phyloP scores from a whole-genome alignment of 495 filamentous ascomycete genomes.

The Sporormia fimetaria region DNA sequence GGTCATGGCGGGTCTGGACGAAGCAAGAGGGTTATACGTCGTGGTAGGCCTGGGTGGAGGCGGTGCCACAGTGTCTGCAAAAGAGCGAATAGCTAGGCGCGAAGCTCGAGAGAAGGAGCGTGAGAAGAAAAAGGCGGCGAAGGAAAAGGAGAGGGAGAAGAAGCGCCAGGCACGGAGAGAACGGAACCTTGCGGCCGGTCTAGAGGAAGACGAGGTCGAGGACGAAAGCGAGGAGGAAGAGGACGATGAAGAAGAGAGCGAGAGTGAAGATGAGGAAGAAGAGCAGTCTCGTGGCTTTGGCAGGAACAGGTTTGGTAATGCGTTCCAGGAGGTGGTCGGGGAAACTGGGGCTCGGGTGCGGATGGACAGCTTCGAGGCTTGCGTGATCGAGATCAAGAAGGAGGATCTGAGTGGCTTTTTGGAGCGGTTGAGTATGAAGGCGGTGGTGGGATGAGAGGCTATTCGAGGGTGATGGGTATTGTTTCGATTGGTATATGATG shows the following conservation, averaged over 20 bases:
- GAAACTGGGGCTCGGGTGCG: slow-evolving; percentile 83
- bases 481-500: not conserved
- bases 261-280: slow-evolving; percentile 50
- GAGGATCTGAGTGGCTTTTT: slow-evolving; percentile 88
- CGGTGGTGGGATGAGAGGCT: slow-evolving; percentile 60
- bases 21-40: slow-evolving; percentile 75
- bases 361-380: slow-evolving; percentile 95
- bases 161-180: slow-evolving; percentile 33
- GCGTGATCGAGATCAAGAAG: slow-evolving; percentile 91
- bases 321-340: slow-evolving; percentile 88
- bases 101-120: slow-evolving; percentile 48
- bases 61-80: slow-evolving; percentile 52
- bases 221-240: slow-evolving; percentile 48
- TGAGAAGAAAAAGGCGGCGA: slow-evolving; percentile 47
- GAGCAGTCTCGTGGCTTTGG: slow-evolving; percentile 53
- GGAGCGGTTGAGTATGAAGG: slow-evolving; percentile 82
- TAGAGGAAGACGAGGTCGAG: slow-evolving; percentile 36
- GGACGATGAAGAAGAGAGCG: slow-evolving; percentile 40
- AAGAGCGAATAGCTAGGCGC: slow-evolving; percentile 50
- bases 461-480: too few species aligned
- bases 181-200: slow-evolving; percentile 28
- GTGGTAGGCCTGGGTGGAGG: slow-evolving; percentile 83
- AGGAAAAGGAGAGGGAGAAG: slow-evolving; percentile 45
- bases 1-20: slow-evolving; percentile 81
- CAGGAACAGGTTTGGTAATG: slow-evolving; percentile 80